These are phyloP conservation scores for Talaromyces sp. DNA, from an alignment of 2,329 filamentous ascomycete genomes.

Conservation along the genomic window DNA sequence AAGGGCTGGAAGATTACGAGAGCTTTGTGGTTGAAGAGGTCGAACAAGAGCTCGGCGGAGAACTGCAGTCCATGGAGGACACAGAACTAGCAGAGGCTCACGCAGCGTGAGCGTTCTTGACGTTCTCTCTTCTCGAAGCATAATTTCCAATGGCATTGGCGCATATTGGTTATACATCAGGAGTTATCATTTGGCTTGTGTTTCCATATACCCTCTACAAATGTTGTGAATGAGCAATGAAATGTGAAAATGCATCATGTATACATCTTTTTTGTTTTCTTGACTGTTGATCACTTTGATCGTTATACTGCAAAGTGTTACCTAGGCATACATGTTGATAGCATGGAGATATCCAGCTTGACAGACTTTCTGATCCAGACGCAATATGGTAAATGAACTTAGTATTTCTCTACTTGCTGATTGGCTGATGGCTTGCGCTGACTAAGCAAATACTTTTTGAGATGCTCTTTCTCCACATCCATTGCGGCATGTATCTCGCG, in stretches of 20 bases:
- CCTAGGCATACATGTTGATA: neutral
- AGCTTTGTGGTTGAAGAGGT: slow-evolving; percentile 89
- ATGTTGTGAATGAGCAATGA: slow-evolving; percentile 17
- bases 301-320: neutral
- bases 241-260: slow-evolving; percentile 8
- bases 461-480: neutral
- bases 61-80: slow-evolving; percentile 47
- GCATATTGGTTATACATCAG: slow-evolving; percentile 5
- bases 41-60: slow-evolving; percentile 73
- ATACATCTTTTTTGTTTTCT: slow-evolving; percentile 5
- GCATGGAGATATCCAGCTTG: neutral
- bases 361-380: neutral
- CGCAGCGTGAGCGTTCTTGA: neutral
- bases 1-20: slow-evolving; percentile 89
- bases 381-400: too few relatives aligned
- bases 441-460: slow-evolving; percentile 6
- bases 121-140: neutral
- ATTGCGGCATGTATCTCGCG: neutral
- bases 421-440: neutral
- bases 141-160: slow-evolving; percentile 2
- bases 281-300: neutral
- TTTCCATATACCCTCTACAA: slow-evolving; percentile 15
- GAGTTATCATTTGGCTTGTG: slow-evolving; percentile 15
- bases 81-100: slow-evolving; percentile 18
- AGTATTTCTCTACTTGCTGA: neutral